These are phyloP conservation scores for Solanum etuberosum DNA, from an alignment of 257 asterid genomes.

Conservation along the genomic window DNA sequence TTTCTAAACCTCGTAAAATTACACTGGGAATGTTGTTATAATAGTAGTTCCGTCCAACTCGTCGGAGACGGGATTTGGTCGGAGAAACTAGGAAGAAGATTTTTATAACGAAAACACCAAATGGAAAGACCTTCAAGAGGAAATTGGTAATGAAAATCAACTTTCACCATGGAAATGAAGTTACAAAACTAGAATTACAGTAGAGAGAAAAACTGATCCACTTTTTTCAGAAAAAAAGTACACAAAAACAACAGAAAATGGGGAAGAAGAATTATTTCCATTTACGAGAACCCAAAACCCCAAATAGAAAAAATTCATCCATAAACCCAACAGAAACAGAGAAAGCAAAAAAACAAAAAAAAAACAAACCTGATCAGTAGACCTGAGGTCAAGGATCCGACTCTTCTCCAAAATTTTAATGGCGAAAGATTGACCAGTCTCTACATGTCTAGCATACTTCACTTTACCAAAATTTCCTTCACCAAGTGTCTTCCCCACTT, in stretches of 20 bases:
- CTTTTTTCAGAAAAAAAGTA: not conserved
- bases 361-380: conserved; percentile 64
- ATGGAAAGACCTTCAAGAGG: not conserved
- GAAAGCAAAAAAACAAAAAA: too few species aligned
- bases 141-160: not conserved
- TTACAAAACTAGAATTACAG: not conserved
- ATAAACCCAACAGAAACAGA: not conserved
- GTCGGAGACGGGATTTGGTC: not conserved
- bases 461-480: conserved; percentile 96
- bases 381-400: conserved; percentile 45
- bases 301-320: not conserved
- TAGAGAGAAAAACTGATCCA: not conserved
- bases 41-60: not conserved
- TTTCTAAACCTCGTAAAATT: not conserved
- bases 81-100: not conserved
- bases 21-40: not conserved
- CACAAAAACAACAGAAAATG: not conserved
- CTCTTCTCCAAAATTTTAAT: conserved; percentile 75
- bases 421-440: conserved; percentile 58
- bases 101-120: not conserved
- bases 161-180: not conserved
- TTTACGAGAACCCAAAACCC: not conserved
- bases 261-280: not conserved
- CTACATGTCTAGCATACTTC: conserved; percentile 53
- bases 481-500: conserved; percentile 70